Evolutionary conservation across 306 rosid genomes (phyloP), one percentile per base, ranked within the genome.

Genomic region (Castanea sativa): DNA sequence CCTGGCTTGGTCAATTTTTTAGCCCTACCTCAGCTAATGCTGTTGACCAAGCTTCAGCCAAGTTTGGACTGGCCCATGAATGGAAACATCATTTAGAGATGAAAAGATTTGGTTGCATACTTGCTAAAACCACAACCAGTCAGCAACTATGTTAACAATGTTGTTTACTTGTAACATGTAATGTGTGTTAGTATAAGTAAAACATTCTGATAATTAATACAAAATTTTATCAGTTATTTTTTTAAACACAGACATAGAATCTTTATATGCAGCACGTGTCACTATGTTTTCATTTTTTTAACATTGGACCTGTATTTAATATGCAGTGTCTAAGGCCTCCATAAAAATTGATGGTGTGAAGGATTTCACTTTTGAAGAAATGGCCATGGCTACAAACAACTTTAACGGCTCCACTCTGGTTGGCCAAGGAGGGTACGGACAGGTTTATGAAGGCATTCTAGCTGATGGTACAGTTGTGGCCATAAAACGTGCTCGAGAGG

Each of bases 391-490:
- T 73, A 91, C 97, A 30, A 73, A 87, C 86, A 87, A 85, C 52
- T 93, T 93, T 81, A 78, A 86, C 81, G 80, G 41, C 79, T 87
- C 96, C 57, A 76, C 87, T 77, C 89, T 80, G 85, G 86, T 82
- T 75, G 94, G 97, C 60, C 92, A 91, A 76, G 97, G 97, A 14
- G 97, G 97, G 35, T 91, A 93, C 58, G 97, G 97, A 45, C 88
- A 83, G 84, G 97, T 93, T 27, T 91, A 93, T 77, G 91, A 68
- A 87, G 93, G 97, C n/a, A 73, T 74, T 80, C 88, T 93, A 38
- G 63, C 86, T 29, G 91, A 88, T 20, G 89, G 92, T 81, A 87
- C 89, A 1, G 59, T 79, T 63, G 92, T 89, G 73, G 97, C 97
- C 57, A 93, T 93, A 61, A 93, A 93, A 87, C 96, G 94, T 81